phyloP scores from a whole-genome alignment of 1,139 yeast genomes.

The Yamadazyma mexicana region DNA sequence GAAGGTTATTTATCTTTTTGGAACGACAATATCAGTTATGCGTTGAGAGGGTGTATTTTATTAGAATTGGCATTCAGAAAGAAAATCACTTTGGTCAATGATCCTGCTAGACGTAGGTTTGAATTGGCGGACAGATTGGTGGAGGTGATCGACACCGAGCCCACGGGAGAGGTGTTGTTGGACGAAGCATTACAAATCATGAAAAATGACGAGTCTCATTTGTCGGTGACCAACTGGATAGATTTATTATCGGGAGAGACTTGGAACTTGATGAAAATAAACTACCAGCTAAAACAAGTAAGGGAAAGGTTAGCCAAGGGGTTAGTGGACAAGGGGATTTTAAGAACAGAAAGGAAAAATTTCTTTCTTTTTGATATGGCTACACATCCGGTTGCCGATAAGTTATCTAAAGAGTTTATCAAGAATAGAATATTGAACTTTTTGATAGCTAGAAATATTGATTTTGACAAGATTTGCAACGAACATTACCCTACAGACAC shows the following conservation, averaged over 20 bases:
- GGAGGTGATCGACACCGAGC: constrained; percentile 80
- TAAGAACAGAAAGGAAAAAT: constrained; percentile 93
- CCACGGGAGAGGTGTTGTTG: constrained; percentile 92
- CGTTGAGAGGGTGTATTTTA: constrained; percentile 89
- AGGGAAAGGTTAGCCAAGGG: constrained; percentile 97
- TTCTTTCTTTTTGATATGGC: constrained; percentile 97
- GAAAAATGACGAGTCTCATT: constrained; percentile 78
- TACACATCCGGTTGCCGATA: constrained; percentile 93
- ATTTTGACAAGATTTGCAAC: constrained; percentile 47
- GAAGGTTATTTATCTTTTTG: constrained; percentile 96
- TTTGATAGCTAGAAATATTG: constrained; percentile 68
- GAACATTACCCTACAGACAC: constrained; percentile 70
- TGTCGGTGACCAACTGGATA: constrained; percentile 89
- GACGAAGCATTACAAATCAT: constrained; percentile 92
- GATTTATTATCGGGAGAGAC: constrained; percentile 94
- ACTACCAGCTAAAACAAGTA: constrained; percentile 94
- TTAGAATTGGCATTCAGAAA: constrained; percentile 91
- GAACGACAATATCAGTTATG: constrained; percentile 97
- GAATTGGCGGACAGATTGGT: constrained; percentile 84
- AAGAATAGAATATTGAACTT: constrained; percentile 70
- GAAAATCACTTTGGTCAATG: constrained; percentile 84
- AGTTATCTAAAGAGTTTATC: constrained; percentile 75
- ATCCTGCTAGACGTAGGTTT: constrained; percentile 88
- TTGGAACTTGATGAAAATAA: constrained; percentile 93
- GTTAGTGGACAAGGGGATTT: constrained; percentile 93